Evolutionary conservation across 805 yeast genomes (phyloP), one percentile per base, ranked within the genome.

Genomic region (Monosporozyma yasuniensis): DNA sequence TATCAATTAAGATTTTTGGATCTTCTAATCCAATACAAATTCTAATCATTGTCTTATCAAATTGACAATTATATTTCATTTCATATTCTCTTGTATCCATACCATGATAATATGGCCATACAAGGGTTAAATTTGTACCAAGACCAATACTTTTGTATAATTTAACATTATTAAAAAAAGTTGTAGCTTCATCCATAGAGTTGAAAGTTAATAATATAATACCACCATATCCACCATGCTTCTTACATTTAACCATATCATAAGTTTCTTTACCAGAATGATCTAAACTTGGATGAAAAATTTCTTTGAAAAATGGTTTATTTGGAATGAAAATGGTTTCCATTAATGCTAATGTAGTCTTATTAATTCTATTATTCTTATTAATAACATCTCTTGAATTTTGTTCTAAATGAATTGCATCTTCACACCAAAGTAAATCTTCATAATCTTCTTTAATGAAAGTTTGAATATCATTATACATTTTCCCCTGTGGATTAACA

Each of bases 391-490:
- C 97, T 53, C 98, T 78, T 4, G 96, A 87, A 71, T 93, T 93
- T 62, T 96, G 76, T 67, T 93, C 99, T 61, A 93, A 69, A 61
- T 84, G 83, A 49, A 93, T 79, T 1, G 96, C 96, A 68, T 93
- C 99, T 68, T 91, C 96, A 30, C 83, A 87, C 97, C 97, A 93
- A 12, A 53, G 23, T 56, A 87, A 76, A 60, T 91, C 97, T 57
- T 81, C 87, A 63, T 77, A 87, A 44, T 75, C 74, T 61, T 81
- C 81, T 50, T 56, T 54, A 45, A 61, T 44, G 38, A 64, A 61
- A 12, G 51, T 50, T 21, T 53, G 54, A 3, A 65, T 66, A 87
- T 74, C 49, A 48, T 52, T 2, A 56, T 50, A 69, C 78, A 89
- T 54, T 60, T 65, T 68, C 8, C 90, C 75, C 5, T 72, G 59